phyloP scores from a whole-genome alignment of 768 basidiomycete species.

The Rhodotorula babjevae region DNA sequence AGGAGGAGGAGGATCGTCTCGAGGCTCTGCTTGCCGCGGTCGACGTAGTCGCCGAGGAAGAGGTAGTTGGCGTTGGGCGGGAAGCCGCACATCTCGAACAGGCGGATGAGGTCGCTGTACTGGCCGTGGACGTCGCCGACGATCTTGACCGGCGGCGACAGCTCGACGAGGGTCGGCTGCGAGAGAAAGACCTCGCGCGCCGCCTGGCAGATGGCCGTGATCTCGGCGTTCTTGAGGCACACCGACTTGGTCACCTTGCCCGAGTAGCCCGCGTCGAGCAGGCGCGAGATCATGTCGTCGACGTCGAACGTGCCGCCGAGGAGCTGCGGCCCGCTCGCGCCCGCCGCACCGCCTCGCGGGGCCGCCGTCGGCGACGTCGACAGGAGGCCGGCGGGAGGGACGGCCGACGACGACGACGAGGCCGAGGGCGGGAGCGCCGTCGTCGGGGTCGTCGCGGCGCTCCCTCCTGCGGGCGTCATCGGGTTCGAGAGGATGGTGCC shows the following conservation, averaged over 20 bases:
- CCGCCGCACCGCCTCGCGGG: not conserved
- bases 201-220: slow-evolving; percentile 85
- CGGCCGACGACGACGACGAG: too few relatives aligned
- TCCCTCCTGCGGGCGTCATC: slow-evolving; percentile 40
- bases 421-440: not conserved
- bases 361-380: slow-evolving; percentile 34
- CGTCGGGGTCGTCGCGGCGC: slow-evolving; percentile 35
- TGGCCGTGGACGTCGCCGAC: slow-evolving; percentile 99
- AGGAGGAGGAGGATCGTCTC: slow-evolving; percentile 94
- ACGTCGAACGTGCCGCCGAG: slow-evolving; percentile 60
- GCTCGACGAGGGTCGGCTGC: slow-evolving; percentile 94
- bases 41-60: slow-evolving; percentile 98
- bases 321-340: too few relatives aligned
- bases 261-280: slow-evolving; percentile 93
- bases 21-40: slow-evolving; percentile 94
- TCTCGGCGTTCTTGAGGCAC: slow-evolving; percentile 86
- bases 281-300: slow-evolving; percentile 95
- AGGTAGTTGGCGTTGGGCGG: slow-evolving; percentile 96
- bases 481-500: slow-evolving; percentile 80
- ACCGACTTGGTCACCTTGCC: slow-evolving; percentile 96
- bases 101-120: slow-evolving; percentile 93
- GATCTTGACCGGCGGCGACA: slow-evolving; percentile 97
- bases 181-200: slow-evolving; percentile 92
- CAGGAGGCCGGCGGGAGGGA: slow-evolving; percentile 2
- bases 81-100: slow-evolving; percentile 99